Evolutionary conservation across 176 grass and related monocot species (phyloP).

Genomic region (Cymbopogon citratus): DNA sequence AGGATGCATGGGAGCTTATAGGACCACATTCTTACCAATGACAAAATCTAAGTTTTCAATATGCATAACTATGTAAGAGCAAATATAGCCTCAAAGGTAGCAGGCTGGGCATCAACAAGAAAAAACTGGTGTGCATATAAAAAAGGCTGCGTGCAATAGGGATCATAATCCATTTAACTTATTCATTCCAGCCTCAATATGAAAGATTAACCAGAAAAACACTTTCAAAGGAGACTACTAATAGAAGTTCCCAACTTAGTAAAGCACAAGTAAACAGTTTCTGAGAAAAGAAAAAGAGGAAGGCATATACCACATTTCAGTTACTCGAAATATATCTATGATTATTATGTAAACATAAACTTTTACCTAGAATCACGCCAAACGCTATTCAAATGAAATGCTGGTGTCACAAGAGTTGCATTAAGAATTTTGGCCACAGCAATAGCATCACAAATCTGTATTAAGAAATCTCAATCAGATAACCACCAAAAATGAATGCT

Average conservation of each 20-base stretch:
- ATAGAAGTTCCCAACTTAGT: neutral
- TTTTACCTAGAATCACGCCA: constrained; percentile 92
- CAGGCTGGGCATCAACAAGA: neutral
- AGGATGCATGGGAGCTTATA: neutral
- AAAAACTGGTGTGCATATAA: neutral
- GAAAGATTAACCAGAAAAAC: neutral
- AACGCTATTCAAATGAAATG: constrained; percentile 92
- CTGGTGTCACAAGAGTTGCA: constrained; percentile 89
- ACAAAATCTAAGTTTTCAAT: neutral
- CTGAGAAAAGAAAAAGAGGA: neutral
- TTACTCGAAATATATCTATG: neutral
- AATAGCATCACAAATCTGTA: constrained; percentile 95
- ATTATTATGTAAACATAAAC: constrained; percentile 4
- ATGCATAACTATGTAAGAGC: neutral
- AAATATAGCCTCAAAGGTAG: neutral
- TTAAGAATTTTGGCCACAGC: constrained; percentile 80
- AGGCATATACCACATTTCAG: neutral
- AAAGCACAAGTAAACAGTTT: neutral
- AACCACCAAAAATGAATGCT: constrained; percentile 2
- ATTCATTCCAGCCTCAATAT: neutral
- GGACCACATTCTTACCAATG: neutral
- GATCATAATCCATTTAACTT: neutral
- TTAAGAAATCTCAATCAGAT: constrained; percentile 26
- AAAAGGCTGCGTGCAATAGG: neutral
- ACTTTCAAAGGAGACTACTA: neutral